Conservation (phyloP, 805 yeast species). For the Metschnikowia arizonensis region DNA sequence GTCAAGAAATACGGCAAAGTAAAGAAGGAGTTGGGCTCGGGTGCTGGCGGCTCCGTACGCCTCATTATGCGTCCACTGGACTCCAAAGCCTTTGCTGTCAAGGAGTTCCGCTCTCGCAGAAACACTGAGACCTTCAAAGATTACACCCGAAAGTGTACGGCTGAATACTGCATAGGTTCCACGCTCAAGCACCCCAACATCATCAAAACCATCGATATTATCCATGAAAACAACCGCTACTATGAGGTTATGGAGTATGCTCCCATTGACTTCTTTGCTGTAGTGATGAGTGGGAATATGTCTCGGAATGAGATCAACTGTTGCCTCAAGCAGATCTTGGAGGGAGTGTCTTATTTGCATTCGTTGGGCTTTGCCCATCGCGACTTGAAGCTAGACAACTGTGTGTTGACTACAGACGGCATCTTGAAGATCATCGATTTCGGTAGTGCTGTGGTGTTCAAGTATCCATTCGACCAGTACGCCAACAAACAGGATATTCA, state of each 20-base stretch:
- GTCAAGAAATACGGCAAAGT: slow-evolving; percentile 64
- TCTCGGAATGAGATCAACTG: slow-evolving; percentile 77
- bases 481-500: slow-evolving; percentile 40
- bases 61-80: slow-evolving; percentile 65
- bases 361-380: slow-evolving; percentile 78
- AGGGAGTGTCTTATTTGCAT: slow-evolving; percentile 72
- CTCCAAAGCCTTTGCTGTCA: slow-evolving; percentile 73
- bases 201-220: slow-evolving; percentile 72
- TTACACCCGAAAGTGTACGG: slow-evolving; percentile 81
- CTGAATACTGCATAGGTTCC: slow-evolving; percentile 85
- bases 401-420: slow-evolving; percentile 72
- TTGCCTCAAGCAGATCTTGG: slow-evolving; percentile 67
- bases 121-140: slow-evolving; percentile 69
- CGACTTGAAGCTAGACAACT: slow-evolving; percentile 77
- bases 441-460: slow-evolving; percentile 80
- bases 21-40: slow-evolving; percentile 75
- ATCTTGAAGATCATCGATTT: slow-evolving; percentile 76
- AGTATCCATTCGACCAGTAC: slow-evolving; percentile 63
- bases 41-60: slow-evolving; percentile 87
- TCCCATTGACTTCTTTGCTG: slow-evolving; percentile 79
- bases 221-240: slow-evolving; percentile 66
- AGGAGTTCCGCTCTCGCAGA: slow-evolving; percentile 71
- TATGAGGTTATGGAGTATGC: slow-evolving; percentile 94
- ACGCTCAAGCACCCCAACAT: slow-evolving; percentile 79
- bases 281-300: slow-evolving; percentile 84